Conservation (phyloP, 192 early-diverging fungal genomes). For the Umbelopsis sp. region DNA sequence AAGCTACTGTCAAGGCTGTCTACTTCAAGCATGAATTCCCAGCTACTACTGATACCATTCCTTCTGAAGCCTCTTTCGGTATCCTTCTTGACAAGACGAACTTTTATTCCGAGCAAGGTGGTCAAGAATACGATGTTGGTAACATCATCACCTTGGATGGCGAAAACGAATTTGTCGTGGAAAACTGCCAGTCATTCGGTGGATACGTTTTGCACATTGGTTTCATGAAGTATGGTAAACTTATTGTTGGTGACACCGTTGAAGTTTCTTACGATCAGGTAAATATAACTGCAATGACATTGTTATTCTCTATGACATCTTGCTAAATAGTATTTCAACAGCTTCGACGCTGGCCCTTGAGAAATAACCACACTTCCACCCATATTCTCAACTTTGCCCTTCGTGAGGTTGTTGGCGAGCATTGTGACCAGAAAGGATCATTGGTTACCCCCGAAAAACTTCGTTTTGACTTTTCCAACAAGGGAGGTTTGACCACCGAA, state of each 20-base stretch:
- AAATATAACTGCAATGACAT: conserved; percentile 5
- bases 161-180: conserved; percentile 86
- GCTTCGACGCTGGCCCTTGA: conserved; percentile 82
- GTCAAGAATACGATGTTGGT: conserved; percentile 94
- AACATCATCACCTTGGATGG: conserved; percentile 81
- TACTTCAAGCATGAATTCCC: conserved; percentile 60
- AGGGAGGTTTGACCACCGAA: conserved; percentile 61
- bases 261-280: conserved; percentile 84
- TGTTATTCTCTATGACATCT: not conserved
- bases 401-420: conserved; percentile 76
- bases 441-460: conserved; percentile 95
- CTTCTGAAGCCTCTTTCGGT: conserved; percentile 69
- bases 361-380: conserved; percentile 96
- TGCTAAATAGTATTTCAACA: conserved; percentile 13
- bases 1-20: conserved; percentile 79
- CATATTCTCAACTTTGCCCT: conserved; percentile 97
- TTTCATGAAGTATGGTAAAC: conserved; percentile 85
- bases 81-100: conserved; percentile 93
- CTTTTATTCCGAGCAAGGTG: conserved; percentile 98
- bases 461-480: conserved; percentile 93
- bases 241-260: conserved; percentile 71
- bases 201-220: conserved; percentile 97
- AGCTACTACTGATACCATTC: conserved; percentile 50
- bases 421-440: conserved; percentile 93
- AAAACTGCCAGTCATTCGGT: conserved; percentile 90